Base-by-base conservation (phyloP, 129 eudicot genomes). In the Lactuca sativa region DNA sequence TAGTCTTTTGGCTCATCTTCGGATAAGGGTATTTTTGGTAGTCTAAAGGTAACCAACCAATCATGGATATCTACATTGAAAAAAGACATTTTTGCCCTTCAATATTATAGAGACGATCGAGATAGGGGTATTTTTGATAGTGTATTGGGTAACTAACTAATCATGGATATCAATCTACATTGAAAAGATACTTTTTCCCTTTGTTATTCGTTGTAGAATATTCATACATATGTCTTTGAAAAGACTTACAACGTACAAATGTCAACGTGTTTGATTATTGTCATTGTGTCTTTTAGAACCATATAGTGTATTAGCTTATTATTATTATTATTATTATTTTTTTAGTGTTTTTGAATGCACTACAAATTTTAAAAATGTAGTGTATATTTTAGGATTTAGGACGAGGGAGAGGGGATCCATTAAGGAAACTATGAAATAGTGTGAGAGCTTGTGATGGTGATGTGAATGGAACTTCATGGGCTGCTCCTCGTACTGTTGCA, bases 381-480 rank as follows among this genome's bases (percentile, higher is more conserved):
- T 9, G 62, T 33, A 25, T 25, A 3, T 48, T 18, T 68, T 67
- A 76, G 56, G 66, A 75, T 59, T 67, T 75, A 18, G 80, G 74
- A 15, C 64, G 69, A 25, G 74, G 80, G 15, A 68, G 69, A 25
- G 64, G 64, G 69, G 74, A 59, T n/a, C 80, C 80, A 37, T 38
- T 60, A 37, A 76, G 74, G 74, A 76, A 67, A 69, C 48, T 49
- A 9, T 61, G 80, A 49, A 67, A 76, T 6, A 76, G 69, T 47
- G 80, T 76, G 17, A 68, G 80, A 60, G 80, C 74, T 60, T 76
- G 80, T 69, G 59, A 38, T 0, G 80, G 70, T 38, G 74, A 76
- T 59, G 69, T 76, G 64, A 76, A 76, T 0, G 80, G 80, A 32
- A 76, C 80, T 67, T 59, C 74, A 76, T 60, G 80, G 6, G 80